A percentile compares a stretch with the other conserved stretches of the same genome.
Conservation (phyloP, 1,139 yeast species). For the Pichia sp. region DNA sequence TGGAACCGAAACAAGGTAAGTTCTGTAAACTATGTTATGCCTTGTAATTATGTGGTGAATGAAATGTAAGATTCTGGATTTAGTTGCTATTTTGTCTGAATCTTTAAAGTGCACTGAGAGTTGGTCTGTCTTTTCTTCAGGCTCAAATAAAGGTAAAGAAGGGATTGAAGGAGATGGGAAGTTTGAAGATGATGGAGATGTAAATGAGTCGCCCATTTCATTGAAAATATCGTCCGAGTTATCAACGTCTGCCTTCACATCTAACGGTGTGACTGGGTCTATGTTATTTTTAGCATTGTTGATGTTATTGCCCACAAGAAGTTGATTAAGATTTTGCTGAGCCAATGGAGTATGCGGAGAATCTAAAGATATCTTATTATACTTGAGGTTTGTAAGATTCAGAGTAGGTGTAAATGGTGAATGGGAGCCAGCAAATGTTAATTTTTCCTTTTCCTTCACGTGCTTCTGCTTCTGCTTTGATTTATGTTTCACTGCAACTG, state of each 20-base stretch:
- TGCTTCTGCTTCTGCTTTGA: background rate
- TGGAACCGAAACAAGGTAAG: slow-evolving; percentile 31
- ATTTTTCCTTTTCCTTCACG: background rate
- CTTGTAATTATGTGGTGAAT: slow-evolving; percentile 29
- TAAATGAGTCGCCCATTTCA: background rate
- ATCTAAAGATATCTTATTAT: background rate
- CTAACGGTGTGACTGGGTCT: background rate
- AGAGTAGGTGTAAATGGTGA: slow-evolving; percentile 1
- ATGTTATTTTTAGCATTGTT: background rate
- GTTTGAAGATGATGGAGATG: slow-evolving; percentile 10
- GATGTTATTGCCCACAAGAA: background rate
- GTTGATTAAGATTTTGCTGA: slow-evolving; percentile 9
- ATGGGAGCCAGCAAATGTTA: background rate
- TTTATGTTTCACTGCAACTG: background rate
- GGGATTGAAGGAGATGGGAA: slow-evolving; percentile 16
- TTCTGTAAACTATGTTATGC: slow-evolving; percentile 25
- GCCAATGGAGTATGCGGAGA: slow-evolving; percentile 12
- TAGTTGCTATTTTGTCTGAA: slow-evolving; percentile 7
- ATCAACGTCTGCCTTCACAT: background rate
- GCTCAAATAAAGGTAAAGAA: background rate
- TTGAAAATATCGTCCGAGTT: background rate
- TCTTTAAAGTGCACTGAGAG: background rate
- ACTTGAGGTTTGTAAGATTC: background rate
- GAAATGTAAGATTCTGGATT: slow-evolving; percentile 24
- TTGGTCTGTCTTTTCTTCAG: background rate